Evolutionary conservation across 768 basidiomycete genomes (phyloP).

Genomic region (Termitomyces sp.): DNA sequence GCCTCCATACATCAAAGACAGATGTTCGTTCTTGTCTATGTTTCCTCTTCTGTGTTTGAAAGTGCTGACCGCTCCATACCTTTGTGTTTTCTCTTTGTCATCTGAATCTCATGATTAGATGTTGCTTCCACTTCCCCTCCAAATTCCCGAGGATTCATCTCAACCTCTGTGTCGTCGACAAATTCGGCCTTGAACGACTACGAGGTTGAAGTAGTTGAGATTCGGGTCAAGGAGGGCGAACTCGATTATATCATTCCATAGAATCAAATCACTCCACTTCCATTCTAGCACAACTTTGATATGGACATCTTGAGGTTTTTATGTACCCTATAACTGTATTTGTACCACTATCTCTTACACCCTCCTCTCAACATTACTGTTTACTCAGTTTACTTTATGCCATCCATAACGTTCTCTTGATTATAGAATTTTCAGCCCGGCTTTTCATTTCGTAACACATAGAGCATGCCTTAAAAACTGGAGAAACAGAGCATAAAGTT

Average conservation of each 20-base stretch:
- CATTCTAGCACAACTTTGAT: neutral
- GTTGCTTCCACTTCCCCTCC: slow-evolving; percentile 82
- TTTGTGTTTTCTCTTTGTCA: slow-evolving; percentile 4
- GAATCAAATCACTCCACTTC: slow-evolving; percentile 7
- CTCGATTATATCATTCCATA: slow-evolving; percentile 70
- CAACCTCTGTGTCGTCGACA: slow-evolving; percentile 62
- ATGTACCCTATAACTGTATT: neutral
- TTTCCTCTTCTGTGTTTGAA: slow-evolving; percentile 10
- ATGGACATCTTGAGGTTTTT: neutral
- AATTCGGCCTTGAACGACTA: slow-evolving; percentile 67
- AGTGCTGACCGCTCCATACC: slow-evolving; percentile 15
- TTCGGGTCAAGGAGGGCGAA: slow-evolving; percentile 76
- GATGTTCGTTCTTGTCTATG: slow-evolving; percentile 56
- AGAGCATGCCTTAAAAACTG: neutral
- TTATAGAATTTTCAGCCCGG: no score
- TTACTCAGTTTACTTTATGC: neutral
- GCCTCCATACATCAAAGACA: slow-evolving; percentile 84
- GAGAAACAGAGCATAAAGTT: neutral
- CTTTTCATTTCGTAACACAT: neutral
- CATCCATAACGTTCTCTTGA: no score
- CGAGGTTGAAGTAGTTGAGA: slow-evolving; percentile 85
- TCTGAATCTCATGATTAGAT: slow-evolving; percentile 36
- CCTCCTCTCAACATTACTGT: neutral
- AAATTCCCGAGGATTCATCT: slow-evolving; percentile 58
- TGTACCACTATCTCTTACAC: neutral